Evolutionary conservation across 768 basidiomycete species (phyloP).

Genomic region (Phaffia australis): DNA sequence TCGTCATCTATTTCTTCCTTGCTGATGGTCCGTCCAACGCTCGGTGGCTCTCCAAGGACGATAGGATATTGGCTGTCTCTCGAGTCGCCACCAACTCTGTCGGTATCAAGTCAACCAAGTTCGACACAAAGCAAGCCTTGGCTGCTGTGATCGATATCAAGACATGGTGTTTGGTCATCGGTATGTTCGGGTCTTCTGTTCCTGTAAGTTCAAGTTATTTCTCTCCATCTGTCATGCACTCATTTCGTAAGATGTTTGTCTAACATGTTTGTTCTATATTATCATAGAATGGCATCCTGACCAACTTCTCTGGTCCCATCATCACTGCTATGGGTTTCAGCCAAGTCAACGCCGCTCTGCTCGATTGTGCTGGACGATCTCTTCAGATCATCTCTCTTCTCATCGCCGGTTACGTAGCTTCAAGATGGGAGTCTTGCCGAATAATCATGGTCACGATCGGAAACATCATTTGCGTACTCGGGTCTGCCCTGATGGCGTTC

Average conservation of each 20-base stretch:
- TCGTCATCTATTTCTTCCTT: constrained; percentile 38
- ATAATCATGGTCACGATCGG: constrained; percentile 36
- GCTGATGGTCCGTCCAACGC: constrained; percentile 37
- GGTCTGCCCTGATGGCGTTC: constrained; percentile 37
- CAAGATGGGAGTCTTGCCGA: constrained; percentile 33
- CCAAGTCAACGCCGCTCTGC: constrained; percentile 35
- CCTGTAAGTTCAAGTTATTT: constrained; percentile 2
- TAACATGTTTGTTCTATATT: too few relatives aligned
- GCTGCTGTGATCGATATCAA: constrained; percentile 35
- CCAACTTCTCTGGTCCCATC: constrained; percentile 38
- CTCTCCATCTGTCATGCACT: background rate
- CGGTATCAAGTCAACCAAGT: constrained; percentile 35
- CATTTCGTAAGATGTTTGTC: constrained; percentile 31
- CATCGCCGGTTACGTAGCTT: constrained; percentile 37
- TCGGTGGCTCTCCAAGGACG: constrained; percentile 34
- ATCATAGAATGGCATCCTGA: constrained; percentile 39
- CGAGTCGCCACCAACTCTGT: constrained; percentile 35
- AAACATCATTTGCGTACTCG: constrained; percentile 34
- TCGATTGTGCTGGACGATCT: constrained; percentile 38
- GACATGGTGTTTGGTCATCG: constrained; percentile 35
- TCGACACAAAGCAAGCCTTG: constrained; percentile 33
- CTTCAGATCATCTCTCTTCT: constrained; percentile 38
- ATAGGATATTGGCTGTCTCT: constrained; percentile 35
- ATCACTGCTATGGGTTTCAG: constrained; percentile 35
- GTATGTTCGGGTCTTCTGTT: constrained; percentile 33